These are phyloP conservation scores for Haematococcus lacustris DNA, from an alignment of 139 green algal species.

Conservation along the genomic window DNA sequence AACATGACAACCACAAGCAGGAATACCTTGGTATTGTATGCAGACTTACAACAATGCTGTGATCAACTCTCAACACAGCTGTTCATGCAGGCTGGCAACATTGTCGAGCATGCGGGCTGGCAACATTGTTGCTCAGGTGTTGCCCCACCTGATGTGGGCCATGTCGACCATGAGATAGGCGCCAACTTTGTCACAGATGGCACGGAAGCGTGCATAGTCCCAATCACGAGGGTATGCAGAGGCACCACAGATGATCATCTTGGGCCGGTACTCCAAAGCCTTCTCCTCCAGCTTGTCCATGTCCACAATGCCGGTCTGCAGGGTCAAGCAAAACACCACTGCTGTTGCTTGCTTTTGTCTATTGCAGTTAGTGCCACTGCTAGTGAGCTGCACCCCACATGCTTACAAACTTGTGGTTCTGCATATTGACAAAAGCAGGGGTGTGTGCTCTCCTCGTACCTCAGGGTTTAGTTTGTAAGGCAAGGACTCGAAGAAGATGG, in stretches of 20 bases:
- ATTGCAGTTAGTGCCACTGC: neutral
- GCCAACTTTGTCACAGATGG: constrained; percentile 76
- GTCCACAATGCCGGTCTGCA: constrained; percentile 87
- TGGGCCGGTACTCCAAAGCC: constrained; percentile 70
- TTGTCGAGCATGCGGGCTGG: too few relatives aligned
- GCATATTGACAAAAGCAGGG: neutral
- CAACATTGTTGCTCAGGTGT: too few relatives aligned
- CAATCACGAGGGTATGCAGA: constrained; percentile 89
- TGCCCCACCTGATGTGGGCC: constrained; percentile 92
- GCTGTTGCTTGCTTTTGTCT: too few relatives aligned
- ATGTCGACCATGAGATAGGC: constrained; percentile 80
- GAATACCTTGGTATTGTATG: too few relatives aligned
- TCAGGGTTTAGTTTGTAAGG: constrained; percentile 87
- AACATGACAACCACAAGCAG: neutral
- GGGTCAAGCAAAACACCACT: constrained; percentile 24
- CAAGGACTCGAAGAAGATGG: constrained; percentile 94
- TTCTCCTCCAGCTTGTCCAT: constrained; percentile 83
- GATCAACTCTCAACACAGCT: too few relatives aligned
- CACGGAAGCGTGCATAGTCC: constrained; percentile 67
- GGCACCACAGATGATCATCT: constrained; percentile 87
- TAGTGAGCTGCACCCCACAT: too few relatives aligned
- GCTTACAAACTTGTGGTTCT: neutral
- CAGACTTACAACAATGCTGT: too few relatives aligned
- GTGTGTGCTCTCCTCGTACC: constrained; percentile 24
- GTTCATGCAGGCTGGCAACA: too few relatives aligned